Evolutionary conservation across 805 yeast species (phyloP).

Genomic region (Yarrowia sp.): DNA sequence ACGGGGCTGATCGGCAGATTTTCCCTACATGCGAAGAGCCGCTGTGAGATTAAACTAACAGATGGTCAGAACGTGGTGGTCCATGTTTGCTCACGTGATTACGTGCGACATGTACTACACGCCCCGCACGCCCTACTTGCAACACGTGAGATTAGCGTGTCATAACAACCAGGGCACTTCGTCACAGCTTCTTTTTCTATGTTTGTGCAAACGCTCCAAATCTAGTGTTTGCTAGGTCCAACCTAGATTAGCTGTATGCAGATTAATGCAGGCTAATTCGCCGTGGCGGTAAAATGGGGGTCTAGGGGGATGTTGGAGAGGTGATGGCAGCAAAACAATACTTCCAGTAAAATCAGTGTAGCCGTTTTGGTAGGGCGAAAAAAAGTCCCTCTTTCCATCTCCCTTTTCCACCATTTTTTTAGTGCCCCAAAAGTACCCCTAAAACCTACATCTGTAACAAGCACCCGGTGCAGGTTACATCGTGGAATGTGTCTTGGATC

Average conservation of each 20-base stretch:
- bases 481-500: slow-evolving; percentile 29
- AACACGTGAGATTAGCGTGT: not conserved
- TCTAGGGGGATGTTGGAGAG: not conserved
- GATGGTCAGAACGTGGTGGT: not conserved
- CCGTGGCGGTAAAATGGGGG: not conserved
- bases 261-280: slow-evolving; percentile 17
- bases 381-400: not conserved
- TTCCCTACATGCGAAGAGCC: slow-evolving; percentile 13
- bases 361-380: no score
- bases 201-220: not conserved
- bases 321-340: not conserved
- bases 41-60: slow-evolving; percentile 15
- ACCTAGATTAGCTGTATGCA: slow-evolving; percentile 20
- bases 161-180: not conserved
- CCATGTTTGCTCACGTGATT: not conserved
- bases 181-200: not conserved
- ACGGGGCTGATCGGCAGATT: slow-evolving; percentile 30
- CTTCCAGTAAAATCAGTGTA: no score
- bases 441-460: slow-evolving; percentile 34
- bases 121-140: not conserved
- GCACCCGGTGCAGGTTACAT: slow-evolving; percentile 30
- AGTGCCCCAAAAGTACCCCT: not conserved
- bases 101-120: not conserved
- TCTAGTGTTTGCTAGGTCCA: slow-evolving; percentile 7
- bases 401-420: not conserved